Evolutionary conservation across 2,329 filamentous ascomycete genomes (phyloP), one percentile per base, ranked within the genome.

Genomic region (Cryphonectria carpinicola): DNA sequence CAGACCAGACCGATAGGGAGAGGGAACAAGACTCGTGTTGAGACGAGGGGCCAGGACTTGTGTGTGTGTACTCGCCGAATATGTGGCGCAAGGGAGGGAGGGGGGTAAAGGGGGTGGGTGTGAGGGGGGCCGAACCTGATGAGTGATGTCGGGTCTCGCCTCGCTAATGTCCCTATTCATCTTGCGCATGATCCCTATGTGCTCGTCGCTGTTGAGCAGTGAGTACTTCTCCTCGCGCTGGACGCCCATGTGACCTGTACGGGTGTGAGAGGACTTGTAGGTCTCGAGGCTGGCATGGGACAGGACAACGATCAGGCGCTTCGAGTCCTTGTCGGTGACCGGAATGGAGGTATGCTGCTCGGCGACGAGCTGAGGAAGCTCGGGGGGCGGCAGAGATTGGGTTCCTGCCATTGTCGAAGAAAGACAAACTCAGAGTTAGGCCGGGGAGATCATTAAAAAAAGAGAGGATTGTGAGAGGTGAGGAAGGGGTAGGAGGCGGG

Each of bases 101-200:
- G 2, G n/a, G 41, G 58, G 46, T 32, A 32, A 32, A 32, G 32
- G 11, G 35, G 17, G 28, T 76, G 54, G n/a, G 63, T 52, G 32
- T 65, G n/a, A 66, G 52, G 66, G 65, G 71, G 13, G 13, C 71
- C 72, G 74, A 73, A 98, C 95, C 93, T 98, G 96, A 81, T 99
- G 96, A 62, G 96, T 97, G 78, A 99, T 99, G 82, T 99, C 96
- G 61, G 96, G 96, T 76, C 96, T 90, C 72, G 96, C 96, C 82
- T 99, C 96, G 81, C 95, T 98, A 75, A 99, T 98, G 80, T 99
- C 96, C 76, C 96, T 89, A 81, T 97, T 97, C 95, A 98, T 98
- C 86, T 98, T 99, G 78, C 96, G 92, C 94, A 99, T 97, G 75
- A 98, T 93, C 73, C 96, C 96, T 76, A 99, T 99, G 81, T 99